phyloP scores from a whole-genome alignment of 805 yeast species.

The Metschnikowia baotianmanensis region DNA sequence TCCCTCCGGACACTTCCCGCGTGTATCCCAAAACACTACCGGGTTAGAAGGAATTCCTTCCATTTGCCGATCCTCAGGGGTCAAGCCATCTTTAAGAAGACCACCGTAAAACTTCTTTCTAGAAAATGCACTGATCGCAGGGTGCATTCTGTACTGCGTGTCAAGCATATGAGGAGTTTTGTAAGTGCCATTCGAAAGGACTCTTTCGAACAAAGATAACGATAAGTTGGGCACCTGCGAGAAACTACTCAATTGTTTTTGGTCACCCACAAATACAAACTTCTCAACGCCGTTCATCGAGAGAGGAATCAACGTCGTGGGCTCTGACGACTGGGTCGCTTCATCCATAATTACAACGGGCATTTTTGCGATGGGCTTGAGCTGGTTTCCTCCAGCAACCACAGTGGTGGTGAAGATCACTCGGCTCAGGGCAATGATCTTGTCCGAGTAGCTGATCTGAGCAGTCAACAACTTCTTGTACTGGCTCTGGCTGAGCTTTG shows the following conservation, averaged over 20 bases:
- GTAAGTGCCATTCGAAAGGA: constrained; percentile 59
- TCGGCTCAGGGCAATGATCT: constrained; percentile 46
- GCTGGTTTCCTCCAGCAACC: constrained; percentile 60
- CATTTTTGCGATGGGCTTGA: constrained; percentile 51
- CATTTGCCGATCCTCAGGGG: constrained; percentile 46
- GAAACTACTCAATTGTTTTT: constrained; percentile 70
- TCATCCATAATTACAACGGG: constrained; percentile 80
- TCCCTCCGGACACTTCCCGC: constrained; percentile 45
- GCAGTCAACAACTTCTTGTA: constrained; percentile 50
- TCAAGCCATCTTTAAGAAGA: constrained; percentile 56
- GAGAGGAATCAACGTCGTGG: constrained; percentile 66
- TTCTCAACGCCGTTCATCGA: constrained; percentile 63
- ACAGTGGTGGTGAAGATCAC: constrained; percentile 73
- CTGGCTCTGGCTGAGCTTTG: constrained; percentile 30
- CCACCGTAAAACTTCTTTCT: constrained; percentile 50
- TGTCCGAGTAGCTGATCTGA: constrained; percentile 44
- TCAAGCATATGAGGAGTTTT: constrained; percentile 64
- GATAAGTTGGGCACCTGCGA: constrained; percentile 66
- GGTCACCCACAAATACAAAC: constrained; percentile 74
- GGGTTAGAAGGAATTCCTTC: constrained; percentile 50
- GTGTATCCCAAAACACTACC: constrained; percentile 58
- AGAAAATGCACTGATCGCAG: constrained; percentile 58
- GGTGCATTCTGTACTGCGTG: constrained; percentile 70
- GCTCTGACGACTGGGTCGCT: constrained; percentile 74
- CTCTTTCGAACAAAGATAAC: constrained; percentile 66